A percentile compares a stretch with the other conserved stretches of the same genome.
Evolutionary conservation across 805 yeast species (phyloP).

Genomic region (Candida gorgasii): DNA sequence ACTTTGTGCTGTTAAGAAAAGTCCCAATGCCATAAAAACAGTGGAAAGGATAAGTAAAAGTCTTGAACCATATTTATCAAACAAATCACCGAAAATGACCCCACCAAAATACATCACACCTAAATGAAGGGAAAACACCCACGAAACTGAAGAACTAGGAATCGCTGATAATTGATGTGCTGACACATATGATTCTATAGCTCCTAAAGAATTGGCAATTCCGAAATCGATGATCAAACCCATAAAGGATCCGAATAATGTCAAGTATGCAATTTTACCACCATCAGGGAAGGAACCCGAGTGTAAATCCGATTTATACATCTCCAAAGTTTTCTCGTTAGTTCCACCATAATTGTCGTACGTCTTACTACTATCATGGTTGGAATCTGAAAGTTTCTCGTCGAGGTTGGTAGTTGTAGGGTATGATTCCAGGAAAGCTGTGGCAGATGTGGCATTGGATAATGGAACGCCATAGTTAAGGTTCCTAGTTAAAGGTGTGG

Average conservation of each 20-base stretch:
- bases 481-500: background rate
- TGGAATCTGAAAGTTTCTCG: background rate
- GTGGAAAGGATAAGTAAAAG: slow-evolving; percentile 23
- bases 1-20: slow-evolving; percentile 26
- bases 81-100: slow-evolving; percentile 29
- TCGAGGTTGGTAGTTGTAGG: background rate
- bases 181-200: slow-evolving; percentile 27
- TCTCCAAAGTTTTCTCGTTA: slow-evolving; percentile 8
- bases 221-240: slow-evolving; percentile 31
- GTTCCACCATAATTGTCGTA: slow-evolving; percentile 2
- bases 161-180: slow-evolving; percentile 21
- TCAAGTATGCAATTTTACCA: slow-evolving; percentile 25
- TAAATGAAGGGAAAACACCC: slow-evolving; percentile 34
- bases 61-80: slow-evolving; percentile 27
- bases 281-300: slow-evolving; percentile 31
- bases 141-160: slow-evolving; percentile 25
- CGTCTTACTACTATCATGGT: background rate
- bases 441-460: slow-evolving; percentile 5
- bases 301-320: slow-evolving; percentile 23
- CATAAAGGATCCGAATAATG: slow-evolving; percentile 27
- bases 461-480: background rate
- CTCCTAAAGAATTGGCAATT: slow-evolving; percentile 30
- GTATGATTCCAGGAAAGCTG: background rate
- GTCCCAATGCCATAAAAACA: slow-evolving; percentile 23
- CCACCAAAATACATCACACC: slow-evolving; percentile 31